Conservation (phyloP, 1,284 basidiomycete genomes). For the Ganoderma leucocontextum region DNA sequence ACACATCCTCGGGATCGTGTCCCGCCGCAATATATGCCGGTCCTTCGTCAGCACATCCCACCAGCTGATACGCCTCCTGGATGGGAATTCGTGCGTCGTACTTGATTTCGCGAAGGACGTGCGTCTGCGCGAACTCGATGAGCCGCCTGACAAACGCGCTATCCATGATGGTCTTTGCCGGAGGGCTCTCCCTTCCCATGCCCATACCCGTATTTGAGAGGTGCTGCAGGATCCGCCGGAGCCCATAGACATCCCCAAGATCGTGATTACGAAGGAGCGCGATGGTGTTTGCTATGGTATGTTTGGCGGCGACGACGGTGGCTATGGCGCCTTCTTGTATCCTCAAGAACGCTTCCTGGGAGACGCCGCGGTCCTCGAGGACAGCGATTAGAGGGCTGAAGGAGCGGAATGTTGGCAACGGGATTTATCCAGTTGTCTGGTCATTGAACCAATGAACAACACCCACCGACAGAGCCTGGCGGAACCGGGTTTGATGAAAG, state of each 20-base stretch:
- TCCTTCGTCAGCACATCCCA: conserved; percentile 84
- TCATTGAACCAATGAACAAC: neutral
- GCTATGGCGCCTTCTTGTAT: conserved; percentile 64
- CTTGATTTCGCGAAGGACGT: conserved; percentile 75
- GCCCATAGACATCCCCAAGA: conserved; percentile 61
- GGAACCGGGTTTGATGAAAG: conserved; percentile 62
- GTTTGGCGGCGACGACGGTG: conserved; percentile 60
- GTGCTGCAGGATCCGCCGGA: conserved; percentile 58
- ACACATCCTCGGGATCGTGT: conserved; percentile 53
- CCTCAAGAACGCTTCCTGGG: conserved; percentile 57
- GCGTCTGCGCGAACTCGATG: conserved; percentile 59
- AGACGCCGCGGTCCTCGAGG: conserved; percentile 70
- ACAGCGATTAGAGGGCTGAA: conserved; percentile 72
- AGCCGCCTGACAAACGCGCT: conserved; percentile 60
- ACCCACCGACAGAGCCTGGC: conserved; percentile 71
- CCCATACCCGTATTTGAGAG: conserved; percentile 58
- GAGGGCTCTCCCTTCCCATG: conserved; percentile 45
- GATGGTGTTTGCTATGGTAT: conserved; percentile 55
- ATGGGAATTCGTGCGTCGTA: conserved; percentile 75
- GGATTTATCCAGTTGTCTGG: neutral
- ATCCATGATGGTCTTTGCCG: conserved; percentile 24
- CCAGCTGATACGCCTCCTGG: conserved; percentile 67
- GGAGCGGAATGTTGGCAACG: neutral
- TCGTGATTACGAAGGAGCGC: conserved; percentile 55
- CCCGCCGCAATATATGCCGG: conserved; percentile 61